Evolutionary conservation across 2,329 filamentous ascomycete species (phyloP).

Genomic region (Penicillium sp.): DNA sequence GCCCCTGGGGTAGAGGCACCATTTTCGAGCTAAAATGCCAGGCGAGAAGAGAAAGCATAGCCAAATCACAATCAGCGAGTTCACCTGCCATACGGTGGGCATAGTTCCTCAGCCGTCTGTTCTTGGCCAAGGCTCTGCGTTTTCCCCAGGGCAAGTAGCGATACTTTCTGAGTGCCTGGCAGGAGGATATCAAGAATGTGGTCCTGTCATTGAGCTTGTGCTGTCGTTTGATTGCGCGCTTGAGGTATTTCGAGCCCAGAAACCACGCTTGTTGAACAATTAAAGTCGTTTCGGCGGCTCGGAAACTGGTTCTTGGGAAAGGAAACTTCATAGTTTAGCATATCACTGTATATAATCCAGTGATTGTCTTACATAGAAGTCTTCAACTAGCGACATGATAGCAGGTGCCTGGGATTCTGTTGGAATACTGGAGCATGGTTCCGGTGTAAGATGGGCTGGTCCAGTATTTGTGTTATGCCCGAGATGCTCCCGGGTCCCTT

Average conservation of each 20-base stretch:
- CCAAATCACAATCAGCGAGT: neutral
- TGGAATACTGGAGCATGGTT: neutral
- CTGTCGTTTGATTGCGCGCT: neutral
- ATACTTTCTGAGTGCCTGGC: neutral
- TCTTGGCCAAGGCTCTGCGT: neutral
- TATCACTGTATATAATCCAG: neutral
- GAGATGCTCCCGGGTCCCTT: neutral
- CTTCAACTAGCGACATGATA: neutral
- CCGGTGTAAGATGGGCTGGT: too few relatives aligned
- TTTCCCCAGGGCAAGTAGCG: neutral
- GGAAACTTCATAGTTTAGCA: neutral
- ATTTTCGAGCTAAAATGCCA: neutral
- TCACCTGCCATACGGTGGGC: neutral
- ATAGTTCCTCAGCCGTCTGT: neutral
- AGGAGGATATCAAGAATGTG: neutral
- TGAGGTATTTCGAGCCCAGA: neutral
- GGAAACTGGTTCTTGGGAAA: neutral
- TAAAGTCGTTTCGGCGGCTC: neutral
- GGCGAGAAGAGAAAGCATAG: neutral
- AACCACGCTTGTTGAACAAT: neutral
- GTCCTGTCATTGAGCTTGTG: neutral
- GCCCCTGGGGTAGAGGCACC: neutral
- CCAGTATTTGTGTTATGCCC: neutral
- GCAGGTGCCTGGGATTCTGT: neutral
- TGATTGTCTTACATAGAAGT: neutral